These are phyloP conservation scores for Achlya hypogyna DNA, from an alignment of 352 stramenopile species.

Conservation along the genomic window DNA sequence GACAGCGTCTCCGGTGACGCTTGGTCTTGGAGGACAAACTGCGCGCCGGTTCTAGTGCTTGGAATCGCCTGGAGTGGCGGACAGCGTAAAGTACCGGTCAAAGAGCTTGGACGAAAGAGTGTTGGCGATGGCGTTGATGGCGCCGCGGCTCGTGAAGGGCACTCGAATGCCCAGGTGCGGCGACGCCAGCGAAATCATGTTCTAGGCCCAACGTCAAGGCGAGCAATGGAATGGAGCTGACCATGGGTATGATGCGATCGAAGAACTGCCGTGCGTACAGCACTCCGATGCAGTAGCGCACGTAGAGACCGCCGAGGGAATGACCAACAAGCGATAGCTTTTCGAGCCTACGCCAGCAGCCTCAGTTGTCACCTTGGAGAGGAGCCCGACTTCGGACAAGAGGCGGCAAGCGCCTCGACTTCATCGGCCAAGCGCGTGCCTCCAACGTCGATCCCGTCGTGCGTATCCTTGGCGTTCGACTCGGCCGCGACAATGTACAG, in stretches of 20 bases:
- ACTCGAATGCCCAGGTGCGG: constrained; percentile 69
- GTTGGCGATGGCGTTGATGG: constrained; percentile 62
- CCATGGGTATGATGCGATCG: constrained; percentile 53
- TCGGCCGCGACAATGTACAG: constrained; percentile 22
- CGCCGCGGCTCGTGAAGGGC: constrained; percentile 32
- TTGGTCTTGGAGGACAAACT: constrained; percentile 49
- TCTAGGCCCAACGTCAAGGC: constrained; percentile 29
- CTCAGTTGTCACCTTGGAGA: not conserved
- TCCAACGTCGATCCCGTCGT: constrained; percentile 63
- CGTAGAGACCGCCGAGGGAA: constrained; percentile 70
- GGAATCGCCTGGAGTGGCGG: not conserved
- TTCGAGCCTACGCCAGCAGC: constrained; percentile 21
- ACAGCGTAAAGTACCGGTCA: constrained; percentile 28
- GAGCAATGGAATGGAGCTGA: constrained; percentile 21
- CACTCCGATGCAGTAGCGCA: constrained; percentile 63
- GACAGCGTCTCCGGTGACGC: constrained; percentile 36
- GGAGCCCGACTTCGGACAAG: constrained; percentile 33
- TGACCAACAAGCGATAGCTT: constrained; percentile 72
- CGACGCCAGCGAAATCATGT: constrained; percentile 69
- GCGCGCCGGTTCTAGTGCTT: constrained; percentile 36
- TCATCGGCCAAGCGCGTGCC: constrained; percentile 62
- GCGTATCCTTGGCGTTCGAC: constrained; percentile 49
- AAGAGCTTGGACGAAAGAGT: constrained; percentile 55
- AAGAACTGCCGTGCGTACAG: constrained; percentile 68
- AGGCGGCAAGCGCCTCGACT: constrained; percentile 35